These are phyloP conservation scores for Eucalyptus microcorys DNA, from an alignment of 345 rosid genomes.

Conservation along the genomic window DNA sequence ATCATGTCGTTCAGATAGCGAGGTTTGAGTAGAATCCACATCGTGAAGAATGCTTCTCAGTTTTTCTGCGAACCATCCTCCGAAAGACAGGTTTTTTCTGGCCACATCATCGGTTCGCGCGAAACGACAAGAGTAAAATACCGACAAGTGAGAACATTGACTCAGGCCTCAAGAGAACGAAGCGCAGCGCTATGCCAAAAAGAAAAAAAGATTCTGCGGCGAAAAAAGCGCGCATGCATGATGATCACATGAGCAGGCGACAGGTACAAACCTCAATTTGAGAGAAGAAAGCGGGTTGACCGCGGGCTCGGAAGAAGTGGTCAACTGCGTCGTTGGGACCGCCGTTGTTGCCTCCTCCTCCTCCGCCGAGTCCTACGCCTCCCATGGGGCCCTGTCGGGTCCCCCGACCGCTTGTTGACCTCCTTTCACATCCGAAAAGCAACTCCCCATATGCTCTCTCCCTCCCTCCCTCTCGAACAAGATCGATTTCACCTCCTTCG, in stretches of 20 bases:
- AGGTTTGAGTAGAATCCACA: background rate
- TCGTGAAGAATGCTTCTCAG: background rate
- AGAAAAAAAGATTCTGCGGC: background rate
- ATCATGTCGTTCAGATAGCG: background rate
- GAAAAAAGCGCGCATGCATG: background rate
- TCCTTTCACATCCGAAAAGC: constrained; percentile 48
- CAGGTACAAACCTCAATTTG: constrained; percentile 48
- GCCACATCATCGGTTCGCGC: background rate
- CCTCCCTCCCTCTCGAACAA: background rate
- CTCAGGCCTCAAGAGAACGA: background rate
- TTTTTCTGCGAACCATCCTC: background rate
- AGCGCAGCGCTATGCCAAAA: background rate
- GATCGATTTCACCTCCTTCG: background rate
- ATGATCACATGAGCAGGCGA: background rate
- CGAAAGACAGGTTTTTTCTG: background rate
- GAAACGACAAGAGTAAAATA: background rate
- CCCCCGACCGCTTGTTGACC: constrained; percentile 73
- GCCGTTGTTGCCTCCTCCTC: background rate
- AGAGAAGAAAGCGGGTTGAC: constrained; percentile 38
- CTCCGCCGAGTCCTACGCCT: background rate
- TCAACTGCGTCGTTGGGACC: constrained; percentile 63
- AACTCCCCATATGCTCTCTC: constrained; percentile 44
- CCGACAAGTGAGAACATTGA: background rate
- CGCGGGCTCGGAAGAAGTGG: constrained; percentile 46
- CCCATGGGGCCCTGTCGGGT: constrained; percentile 12